A percentile compares a stretch with the other conserved stretches of the same genome.
These are phyloP conservation scores for Naematelia encephala DNA, from an alignment of 768 basidiomycete genomes.

Conservation along the genomic window DNA sequence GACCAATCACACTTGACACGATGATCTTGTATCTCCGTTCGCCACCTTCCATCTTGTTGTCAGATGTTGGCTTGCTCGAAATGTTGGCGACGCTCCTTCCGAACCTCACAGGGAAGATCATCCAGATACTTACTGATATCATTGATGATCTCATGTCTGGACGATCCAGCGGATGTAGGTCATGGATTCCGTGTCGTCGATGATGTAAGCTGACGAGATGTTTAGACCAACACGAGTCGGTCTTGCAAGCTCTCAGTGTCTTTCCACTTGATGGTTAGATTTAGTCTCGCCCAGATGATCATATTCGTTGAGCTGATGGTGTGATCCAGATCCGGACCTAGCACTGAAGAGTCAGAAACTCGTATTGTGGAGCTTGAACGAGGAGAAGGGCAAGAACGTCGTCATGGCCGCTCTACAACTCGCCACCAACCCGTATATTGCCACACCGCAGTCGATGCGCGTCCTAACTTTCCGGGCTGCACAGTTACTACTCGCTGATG, in stretches of 20 bases:
- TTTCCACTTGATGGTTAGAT: constrained; percentile 37
- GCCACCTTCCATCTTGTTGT: constrained; percentile 23
- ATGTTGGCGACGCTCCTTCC: constrained; percentile 37
- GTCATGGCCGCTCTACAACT: constrained; percentile 36
- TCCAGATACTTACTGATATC: constrained; percentile 28
- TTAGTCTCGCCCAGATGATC: not conserved
- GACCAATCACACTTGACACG: constrained; percentile 27
- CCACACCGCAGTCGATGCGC: constrained; percentile 20
- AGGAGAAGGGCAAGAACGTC: constrained; percentile 26
- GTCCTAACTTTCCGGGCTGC: constrained; percentile 35
- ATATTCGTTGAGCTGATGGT: constrained; percentile 1
- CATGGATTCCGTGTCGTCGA: not conserved
- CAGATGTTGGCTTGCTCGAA: constrained; percentile 30
- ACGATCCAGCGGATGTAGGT: constrained; percentile 15
- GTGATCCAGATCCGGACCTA: constrained; percentile 22
- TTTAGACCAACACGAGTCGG: constrained; percentile 22
- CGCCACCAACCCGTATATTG: constrained; percentile 28
- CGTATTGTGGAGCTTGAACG: constrained; percentile 39
- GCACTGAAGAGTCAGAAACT: constrained; percentile 27
- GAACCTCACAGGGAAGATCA: constrained; percentile 25
- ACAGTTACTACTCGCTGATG: constrained; percentile 38
- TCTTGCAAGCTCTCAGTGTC: constrained; percentile 28
- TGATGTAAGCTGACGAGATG: not conserved
- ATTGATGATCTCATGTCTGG: constrained; percentile 25
- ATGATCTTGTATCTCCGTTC: constrained; percentile 36